A percentile compares a stretch with the other conserved stretches of the same genome.
phyloP scores from a whole-genome alignment of 495 filamentous ascomycete genomes.

The Friedmanniomyces endolithicus region DNA sequence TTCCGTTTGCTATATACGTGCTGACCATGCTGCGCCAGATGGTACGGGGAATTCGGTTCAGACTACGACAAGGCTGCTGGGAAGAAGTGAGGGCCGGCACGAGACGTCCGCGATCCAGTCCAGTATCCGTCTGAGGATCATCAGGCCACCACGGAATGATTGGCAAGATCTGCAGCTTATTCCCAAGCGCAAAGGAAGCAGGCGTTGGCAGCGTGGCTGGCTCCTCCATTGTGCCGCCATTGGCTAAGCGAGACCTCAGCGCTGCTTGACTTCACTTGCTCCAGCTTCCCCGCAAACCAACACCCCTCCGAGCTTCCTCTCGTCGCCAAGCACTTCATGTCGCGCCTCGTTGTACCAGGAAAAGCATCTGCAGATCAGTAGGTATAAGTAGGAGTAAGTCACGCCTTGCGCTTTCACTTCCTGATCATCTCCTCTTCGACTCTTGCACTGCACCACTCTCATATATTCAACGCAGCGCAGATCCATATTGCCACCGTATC shows the following conservation, averaged over 20 bases:
- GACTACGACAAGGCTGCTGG: slow-evolving; percentile 15
- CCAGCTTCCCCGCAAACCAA: background rate
- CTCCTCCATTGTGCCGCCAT: background rate
- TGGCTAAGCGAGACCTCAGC: background rate
- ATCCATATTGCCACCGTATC: background rate
- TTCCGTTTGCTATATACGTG: background rate
- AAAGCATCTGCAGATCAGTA: background rate
- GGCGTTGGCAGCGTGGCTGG: background rate
- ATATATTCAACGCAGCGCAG: no score
- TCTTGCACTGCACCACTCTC: no score
- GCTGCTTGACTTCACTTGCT: background rate
- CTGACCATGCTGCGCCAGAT: slow-evolving; percentile 11
- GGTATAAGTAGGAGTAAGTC: background rate
- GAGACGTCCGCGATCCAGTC: no score
- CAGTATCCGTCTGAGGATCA: no score
- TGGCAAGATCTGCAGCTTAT: background rate
- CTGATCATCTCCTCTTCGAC: background rate
- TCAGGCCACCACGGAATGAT: no score
- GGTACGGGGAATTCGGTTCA: slow-evolving; percentile 30
- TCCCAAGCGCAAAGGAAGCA: background rate
- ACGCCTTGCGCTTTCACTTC: background rate
- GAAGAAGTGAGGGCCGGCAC: slow-evolving; percentile 24
- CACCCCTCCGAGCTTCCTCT: background rate
- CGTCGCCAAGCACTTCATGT: background rate
- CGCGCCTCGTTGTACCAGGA: background rate